phyloP scores from a whole-genome alignment of 768 basidiomycete species.

The Mycena galopus region DNA sequence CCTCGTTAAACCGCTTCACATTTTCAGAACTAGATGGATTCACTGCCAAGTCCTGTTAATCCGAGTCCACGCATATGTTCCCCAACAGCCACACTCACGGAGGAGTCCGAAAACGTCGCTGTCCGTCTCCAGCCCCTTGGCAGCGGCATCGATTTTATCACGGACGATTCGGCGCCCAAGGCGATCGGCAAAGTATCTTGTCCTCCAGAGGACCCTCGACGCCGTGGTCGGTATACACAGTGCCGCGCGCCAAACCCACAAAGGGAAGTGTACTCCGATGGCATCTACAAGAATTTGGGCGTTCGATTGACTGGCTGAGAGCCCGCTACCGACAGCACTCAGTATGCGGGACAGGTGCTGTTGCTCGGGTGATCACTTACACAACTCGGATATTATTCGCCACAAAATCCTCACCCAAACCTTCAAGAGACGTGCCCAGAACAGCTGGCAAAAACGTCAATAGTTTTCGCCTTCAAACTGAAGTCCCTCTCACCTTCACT shows the following conservation, averaged over 20 bases:
- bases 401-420: conserved; percentile 15
- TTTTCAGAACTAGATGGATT: background rate
- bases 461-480: background rate
- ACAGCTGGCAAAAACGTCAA: background rate
- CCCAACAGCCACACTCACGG: conserved; percentile 2
- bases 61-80: too few relatives aligned
- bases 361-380: background rate
- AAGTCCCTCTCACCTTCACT: background rate
- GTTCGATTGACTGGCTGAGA: background rate
- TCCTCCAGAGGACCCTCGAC: background rate
- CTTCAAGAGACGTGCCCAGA: background rate
- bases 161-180: background rate
- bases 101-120: background rate
- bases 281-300: background rate
- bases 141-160: background rate
- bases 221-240: background rate
- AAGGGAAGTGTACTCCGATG: background rate
- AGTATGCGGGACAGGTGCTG: background rate
- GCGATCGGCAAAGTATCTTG: background rate
- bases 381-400: background rate
- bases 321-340: background rate
- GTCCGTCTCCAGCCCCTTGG: background rate
- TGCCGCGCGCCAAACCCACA: background rate
- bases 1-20: background rate
- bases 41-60: background rate